Conservation (phyloP, 2,329 filamentous ascomycete species). For the Grosmannia serpens region DNA sequence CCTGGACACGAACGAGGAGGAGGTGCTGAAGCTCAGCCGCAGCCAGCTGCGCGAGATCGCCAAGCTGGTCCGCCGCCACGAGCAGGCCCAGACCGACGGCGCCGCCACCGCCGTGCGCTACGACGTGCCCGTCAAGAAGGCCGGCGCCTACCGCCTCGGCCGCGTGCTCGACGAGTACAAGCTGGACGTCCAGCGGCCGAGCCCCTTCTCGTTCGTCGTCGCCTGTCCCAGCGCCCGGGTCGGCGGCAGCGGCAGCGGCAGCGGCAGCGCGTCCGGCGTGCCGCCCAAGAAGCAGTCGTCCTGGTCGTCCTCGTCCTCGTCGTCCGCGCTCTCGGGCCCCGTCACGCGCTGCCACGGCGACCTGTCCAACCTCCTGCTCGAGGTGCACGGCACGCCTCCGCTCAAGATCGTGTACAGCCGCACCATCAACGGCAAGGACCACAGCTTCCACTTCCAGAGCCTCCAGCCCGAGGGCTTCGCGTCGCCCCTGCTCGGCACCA, state of each 20-base stretch:
- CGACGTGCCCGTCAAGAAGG: slow-evolving; percentile 67
- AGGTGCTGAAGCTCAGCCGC: slow-evolving; percentile 63
- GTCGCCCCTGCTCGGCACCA: slow-evolving; percentile 62
- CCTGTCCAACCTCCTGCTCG: slow-evolving; percentile 70
- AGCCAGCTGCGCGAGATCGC: slow-evolving; percentile 66
- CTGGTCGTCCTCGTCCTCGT: slow-evolving; percentile 36
- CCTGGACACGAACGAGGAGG: slow-evolving; percentile 62
- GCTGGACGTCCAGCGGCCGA: slow-evolving; percentile 71
- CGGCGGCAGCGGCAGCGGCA: neutral
- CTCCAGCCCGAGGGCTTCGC: slow-evolving; percentile 79
- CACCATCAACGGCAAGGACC: slow-evolving; percentile 70
- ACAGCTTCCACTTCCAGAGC: slow-evolving; percentile 82
- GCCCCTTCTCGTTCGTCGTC: slow-evolving; percentile 72
- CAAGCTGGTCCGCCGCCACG: slow-evolving; percentile 52
- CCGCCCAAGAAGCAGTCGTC: slow-evolving; percentile 30
- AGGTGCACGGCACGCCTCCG: slow-evolving; percentile 80
- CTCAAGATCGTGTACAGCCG: slow-evolving; percentile 88
- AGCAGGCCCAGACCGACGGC: neutral
- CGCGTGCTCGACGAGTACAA: slow-evolving; percentile 89
- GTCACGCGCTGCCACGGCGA: slow-evolving; percentile 65
- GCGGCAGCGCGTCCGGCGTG: neutral
- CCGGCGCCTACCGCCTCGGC: slow-evolving; percentile 74
- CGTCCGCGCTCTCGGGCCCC: slow-evolving; percentile 21
- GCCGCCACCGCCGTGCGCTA: slow-evolving; percentile 50
- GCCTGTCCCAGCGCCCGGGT: slow-evolving; percentile 73